These are phyloP conservation scores for Lantana camara DNA, from an alignment of 257 asterid genomes.

Conservation along the genomic window DNA sequence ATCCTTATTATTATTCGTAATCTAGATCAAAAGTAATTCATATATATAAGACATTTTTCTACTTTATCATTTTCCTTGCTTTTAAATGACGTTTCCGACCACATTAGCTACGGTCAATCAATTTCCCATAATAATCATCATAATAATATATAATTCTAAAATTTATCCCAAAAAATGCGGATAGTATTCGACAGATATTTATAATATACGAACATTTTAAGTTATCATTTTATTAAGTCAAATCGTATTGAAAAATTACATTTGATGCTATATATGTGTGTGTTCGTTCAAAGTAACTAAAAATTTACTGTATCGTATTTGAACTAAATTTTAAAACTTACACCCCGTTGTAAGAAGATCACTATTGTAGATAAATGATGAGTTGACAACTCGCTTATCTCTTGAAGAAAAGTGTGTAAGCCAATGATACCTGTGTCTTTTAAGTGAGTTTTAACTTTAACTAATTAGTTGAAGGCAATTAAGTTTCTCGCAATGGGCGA, in stretches of 20 bases:
- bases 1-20: neutral
- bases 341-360: too few species aligned
- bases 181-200: too few species aligned
- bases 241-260: too few species aligned
- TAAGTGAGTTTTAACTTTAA: too few species aligned
- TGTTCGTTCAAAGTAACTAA: too few species aligned
- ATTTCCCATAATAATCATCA: too few species aligned
- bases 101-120: neutral
- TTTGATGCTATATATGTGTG: too few species aligned
- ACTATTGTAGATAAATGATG: neutral
- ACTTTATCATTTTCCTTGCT: slow-evolving; percentile 1
- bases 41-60: neutral
- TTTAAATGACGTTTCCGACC: slow-evolving; percentile 21
- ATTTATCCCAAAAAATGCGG: too few species aligned
- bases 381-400: slow-evolving; percentile 4
- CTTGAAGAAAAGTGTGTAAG: neutral
- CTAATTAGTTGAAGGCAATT: neutral
- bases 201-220: too few species aligned
- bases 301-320: too few species aligned
- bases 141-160: too few species aligned
- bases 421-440: neutral
- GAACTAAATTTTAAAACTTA: neutral
- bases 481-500: neutral
- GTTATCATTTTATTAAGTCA: neutral
- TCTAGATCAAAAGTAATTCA: neutral